These are phyloP conservation scores for Solanum sejunctum DNA, from an alignment of 257 asterid species.

Conservation along the genomic window DNA sequence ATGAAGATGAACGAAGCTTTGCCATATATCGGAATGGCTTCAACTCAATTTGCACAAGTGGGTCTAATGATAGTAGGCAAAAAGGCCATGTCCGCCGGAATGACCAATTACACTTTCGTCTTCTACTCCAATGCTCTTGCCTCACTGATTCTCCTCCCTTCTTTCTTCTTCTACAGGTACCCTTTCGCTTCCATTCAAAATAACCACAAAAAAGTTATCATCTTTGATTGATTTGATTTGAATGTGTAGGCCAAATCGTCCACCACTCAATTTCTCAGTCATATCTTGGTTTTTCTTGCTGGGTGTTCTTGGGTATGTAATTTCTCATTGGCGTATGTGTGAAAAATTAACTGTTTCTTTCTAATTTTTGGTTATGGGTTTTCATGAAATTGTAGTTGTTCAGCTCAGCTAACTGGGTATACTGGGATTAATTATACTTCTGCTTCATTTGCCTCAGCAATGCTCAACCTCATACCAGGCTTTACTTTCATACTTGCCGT, in stretches of 20 bases:
- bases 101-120: conserved; percentile 69
- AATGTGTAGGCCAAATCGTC: conserved; percentile 32
- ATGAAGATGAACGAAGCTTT: conserved; percentile 27
- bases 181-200: neutral
- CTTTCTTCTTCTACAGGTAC: conserved; percentile 61
- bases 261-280: conserved; percentile 40
- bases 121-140: conserved; percentile 90
- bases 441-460: conserved; percentile 80
- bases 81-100: conserved; percentile 66
- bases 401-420: conserved; percentile 79
- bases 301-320: conserved; percentile 69
- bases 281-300: conserved; percentile 55
- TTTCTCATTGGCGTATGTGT: neutral
- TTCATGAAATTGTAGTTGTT: conserved; percentile 33
- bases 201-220: conserved; percentile 16
- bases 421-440: conserved; percentile 64
- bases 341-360: neutral
- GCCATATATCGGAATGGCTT: conserved; percentile 68
- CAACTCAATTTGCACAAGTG: conserved; percentile 58
- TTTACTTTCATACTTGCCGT: conserved; percentile 77
- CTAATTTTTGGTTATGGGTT: neutral
- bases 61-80: conserved; percentile 65
- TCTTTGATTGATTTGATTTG: neutral
- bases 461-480: conserved; percentile 88
- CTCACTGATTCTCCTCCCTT: conserved; percentile 65